These are phyloP conservation scores for Nigrospora oryzae DNA, from an alignment of 2,329 filamentous ascomycete species.

Conservation along the genomic window DNA sequence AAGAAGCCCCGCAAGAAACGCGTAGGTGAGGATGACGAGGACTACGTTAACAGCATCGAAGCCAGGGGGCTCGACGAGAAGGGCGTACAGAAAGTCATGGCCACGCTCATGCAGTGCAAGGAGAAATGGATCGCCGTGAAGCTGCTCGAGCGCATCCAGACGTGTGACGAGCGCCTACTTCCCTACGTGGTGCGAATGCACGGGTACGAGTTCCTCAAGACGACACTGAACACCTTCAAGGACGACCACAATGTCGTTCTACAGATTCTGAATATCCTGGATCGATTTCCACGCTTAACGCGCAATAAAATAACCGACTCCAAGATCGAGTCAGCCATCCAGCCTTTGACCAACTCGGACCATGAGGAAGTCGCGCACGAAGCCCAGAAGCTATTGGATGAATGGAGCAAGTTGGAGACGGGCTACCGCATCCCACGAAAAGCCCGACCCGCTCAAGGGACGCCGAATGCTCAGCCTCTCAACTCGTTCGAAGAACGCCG, in stretches of 20 bases:
- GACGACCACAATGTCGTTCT: slow-evolving; percentile 86
- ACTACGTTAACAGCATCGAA: slow-evolving; percentile 74
- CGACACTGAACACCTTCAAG: slow-evolving; percentile 73
- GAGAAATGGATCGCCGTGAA: slow-evolving; percentile 99
- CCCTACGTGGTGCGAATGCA: slow-evolving; percentile 93
- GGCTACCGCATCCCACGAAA: slow-evolving; percentile 90
- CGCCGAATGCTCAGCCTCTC: slow-evolving; percentile 28
- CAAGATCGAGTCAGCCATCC: slow-evolving; percentile 79
- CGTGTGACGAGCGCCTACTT: slow-evolving; percentile 77
- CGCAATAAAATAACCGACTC: slow-evolving; percentile 96
- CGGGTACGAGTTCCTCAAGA: slow-evolving; percentile 91
- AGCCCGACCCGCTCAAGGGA: slow-evolving; percentile 57
- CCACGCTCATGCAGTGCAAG: slow-evolving; percentile 92
- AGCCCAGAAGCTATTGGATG: slow-evolving; percentile 63
- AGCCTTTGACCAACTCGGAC: slow-evolving; percentile 56
- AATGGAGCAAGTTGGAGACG: slow-evolving; percentile 83
- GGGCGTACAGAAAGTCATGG: slow-evolving; percentile 32
- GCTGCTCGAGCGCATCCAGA: slow-evolving; percentile 79
- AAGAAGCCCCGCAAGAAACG: slow-evolving; percentile 93
- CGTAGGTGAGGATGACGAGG: slow-evolving; percentile 82
- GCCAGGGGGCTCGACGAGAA: slow-evolving; percentile 22
- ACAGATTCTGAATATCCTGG: slow-evolving; percentile 82
- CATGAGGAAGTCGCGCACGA: slow-evolving; percentile 69
- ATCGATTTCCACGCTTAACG: slow-evolving; percentile 81
- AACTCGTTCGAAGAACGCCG: slow-evolving; percentile 59